Evolutionary conservation across 2,329 filamentous ascomycete genomes (phyloP), one percentile per base, ranked within the genome.

Genomic region (Sodiomyces alkalinus): DNA sequence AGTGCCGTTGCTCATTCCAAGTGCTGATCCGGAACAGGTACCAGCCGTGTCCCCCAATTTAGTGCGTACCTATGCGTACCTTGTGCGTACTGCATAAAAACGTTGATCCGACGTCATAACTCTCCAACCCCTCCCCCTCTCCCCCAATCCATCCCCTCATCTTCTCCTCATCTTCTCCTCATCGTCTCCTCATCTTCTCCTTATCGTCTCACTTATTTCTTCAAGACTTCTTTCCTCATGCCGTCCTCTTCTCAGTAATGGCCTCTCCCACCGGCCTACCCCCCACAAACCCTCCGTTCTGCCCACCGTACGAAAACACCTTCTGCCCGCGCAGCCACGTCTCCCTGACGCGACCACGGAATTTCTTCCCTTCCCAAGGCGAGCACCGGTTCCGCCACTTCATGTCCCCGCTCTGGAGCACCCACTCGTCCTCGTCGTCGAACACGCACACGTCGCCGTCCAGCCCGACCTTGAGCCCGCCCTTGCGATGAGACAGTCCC

Each of bases 401-500:
- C 85, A 98, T 92, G 27, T 83, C 82, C 35, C 68, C 74, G 12
- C 68, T 62, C 33, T 69, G 57, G 29, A 92, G 74, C 15, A 74
- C 66, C 66, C 87, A 98, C 40, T 68, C 66, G 14, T 72, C 74
- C n/a, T 64, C 56, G 37, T 92, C 83, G 47, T 96, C 87, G 48
- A 96, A 94, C 11, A 96, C 75, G 41, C 82, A 90, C 23, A 96
- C 66, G 47, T 96, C 87, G 1, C 78, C 87, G 52, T 96, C 87
- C 53, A 83, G 78, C 0, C 87, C 87, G 0, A 73, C 77, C 33
- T 64, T 68, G 22, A 94, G 55, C 29, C 76, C 75, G n/a, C 86
- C 86, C 58, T 94, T 94, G 39, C 64, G 65, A 40, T 80, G 69
- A 33, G 79, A 64, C 4, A 96, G 62, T 0, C 90, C 90, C 9